Conservation (phyloP, 2,329 filamentous ascomycete species). For the Ophiostoma ips region DNA sequence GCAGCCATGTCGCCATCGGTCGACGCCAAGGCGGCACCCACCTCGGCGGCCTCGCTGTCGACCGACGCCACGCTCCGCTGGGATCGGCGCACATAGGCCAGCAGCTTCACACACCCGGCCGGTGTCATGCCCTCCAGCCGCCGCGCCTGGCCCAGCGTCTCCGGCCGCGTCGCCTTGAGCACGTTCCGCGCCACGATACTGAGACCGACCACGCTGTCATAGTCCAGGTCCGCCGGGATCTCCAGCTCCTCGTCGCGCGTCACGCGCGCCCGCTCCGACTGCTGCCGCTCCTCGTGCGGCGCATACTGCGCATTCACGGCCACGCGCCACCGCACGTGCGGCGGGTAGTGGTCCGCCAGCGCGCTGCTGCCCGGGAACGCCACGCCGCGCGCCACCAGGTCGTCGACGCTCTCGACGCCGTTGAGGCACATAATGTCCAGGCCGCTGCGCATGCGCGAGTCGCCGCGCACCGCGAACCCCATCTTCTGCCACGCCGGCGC, state of each 20-base stretch:
- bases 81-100: slow-evolving; percentile 43
- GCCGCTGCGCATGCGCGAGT: slow-evolving; percentile 46
- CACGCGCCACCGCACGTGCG: slow-evolving; percentile 53
- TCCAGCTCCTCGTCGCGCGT: slow-evolving; percentile 61
- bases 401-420: slow-evolving; percentile 32
- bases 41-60: slow-evolving; percentile 6
- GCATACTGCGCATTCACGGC: slow-evolving; percentile 74
- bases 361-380: slow-evolving; percentile 11
- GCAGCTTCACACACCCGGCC: slow-evolving; percentile 42
- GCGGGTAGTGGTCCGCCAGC: slow-evolving; percentile 30
- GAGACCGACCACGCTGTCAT: slow-evolving; percentile 56
- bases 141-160: slow-evolving; percentile 77
- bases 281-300: slow-evolving; percentile 68
- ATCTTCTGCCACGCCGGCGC: slow-evolving; percentile 18
- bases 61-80: neutral
- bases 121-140: slow-evolving; percentile 69
- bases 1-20: slow-evolving; percentile 24
- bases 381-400: slow-evolving; percentile 44
- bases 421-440: slow-evolving; percentile 59
- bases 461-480: slow-evolving; percentile 21
- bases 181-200: slow-evolving; percentile 66
- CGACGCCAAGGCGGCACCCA: slow-evolving; percentile 5
- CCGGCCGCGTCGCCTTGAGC: slow-evolving; percentile 57
- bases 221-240: slow-evolving; percentile 65
- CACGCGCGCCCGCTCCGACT: slow-evolving; percentile 50